Evolutionary conservation across 2,329 filamentous ascomycete species (phyloP).

Genomic region (Neurospora crassa): DNA sequence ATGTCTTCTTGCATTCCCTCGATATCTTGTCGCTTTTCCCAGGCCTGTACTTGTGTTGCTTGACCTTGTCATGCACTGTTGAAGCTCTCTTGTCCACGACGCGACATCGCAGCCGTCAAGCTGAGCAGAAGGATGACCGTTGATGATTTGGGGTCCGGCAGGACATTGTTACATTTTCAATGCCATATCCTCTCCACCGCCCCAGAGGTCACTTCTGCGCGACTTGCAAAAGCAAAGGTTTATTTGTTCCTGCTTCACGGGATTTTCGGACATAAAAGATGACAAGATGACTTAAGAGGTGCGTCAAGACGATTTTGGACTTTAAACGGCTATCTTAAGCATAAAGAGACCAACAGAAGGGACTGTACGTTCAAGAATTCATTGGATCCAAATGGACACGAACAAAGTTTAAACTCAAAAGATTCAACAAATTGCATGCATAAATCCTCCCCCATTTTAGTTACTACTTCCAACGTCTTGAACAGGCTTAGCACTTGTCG

Average conservation of each 20-base stretch:
- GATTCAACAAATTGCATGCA: background rate
- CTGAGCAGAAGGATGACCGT: background rate
- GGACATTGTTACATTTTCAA: background rate
- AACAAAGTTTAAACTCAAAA: background rate
- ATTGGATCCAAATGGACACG: background rate
- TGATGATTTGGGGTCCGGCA: background rate
- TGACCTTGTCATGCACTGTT: background rate
- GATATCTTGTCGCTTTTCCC: background rate
- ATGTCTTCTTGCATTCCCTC: background rate
- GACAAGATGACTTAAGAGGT: background rate
- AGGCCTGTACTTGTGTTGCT: background rate
- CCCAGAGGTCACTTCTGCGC: background rate
- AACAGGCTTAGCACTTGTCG: slow-evolving; percentile 33
- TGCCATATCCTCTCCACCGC: background rate
- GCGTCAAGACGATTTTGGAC: background rate
- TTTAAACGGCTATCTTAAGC: background rate
- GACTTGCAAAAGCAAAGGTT: background rate
- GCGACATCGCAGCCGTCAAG: background rate
- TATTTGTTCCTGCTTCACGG: background rate
- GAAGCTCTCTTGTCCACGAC: background rate
- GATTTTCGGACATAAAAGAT: background rate
- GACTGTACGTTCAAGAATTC: background rate
- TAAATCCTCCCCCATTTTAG: background rate
- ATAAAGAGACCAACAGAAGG: background rate
- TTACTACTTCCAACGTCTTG: background rate